Conservation (phyloP, 2,329 filamentous ascomycete genomes). For the Nemania sp. region DNA sequence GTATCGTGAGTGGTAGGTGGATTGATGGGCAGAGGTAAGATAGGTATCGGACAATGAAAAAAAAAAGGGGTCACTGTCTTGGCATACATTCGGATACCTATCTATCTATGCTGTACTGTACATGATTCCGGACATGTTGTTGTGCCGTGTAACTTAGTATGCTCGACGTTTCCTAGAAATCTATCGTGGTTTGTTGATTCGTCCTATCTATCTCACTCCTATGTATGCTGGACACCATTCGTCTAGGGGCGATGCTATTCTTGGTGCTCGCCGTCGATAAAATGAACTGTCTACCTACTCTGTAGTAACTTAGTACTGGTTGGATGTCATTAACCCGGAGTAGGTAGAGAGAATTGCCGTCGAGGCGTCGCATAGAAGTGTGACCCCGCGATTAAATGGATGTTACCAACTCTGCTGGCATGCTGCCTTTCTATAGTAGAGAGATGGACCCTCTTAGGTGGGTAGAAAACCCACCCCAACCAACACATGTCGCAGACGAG, state of each 20-base stretch:
- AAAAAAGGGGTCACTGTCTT: conserved; percentile 34
- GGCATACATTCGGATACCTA: conserved; percentile 21
- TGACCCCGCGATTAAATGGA: background rate
- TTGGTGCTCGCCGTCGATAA: no score
- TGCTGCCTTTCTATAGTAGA: no score
- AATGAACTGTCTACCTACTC: no score
- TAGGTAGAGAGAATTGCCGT: background rate
- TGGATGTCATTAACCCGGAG: conserved; percentile 16
- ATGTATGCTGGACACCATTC: no score
- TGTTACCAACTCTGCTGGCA: conserved; percentile 1
- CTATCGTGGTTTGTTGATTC: background rate
- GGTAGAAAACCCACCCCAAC: no score
- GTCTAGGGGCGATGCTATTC: no score
- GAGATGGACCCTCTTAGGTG: no score
- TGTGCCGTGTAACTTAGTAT: background rate
- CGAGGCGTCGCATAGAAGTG: background rate
- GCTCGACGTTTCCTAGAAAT: background rate
- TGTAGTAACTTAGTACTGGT: background rate
- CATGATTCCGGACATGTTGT: background rate
- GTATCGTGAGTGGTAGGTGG: conserved; percentile 24
- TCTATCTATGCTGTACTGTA: background rate
- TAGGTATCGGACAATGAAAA: conserved; percentile 22
- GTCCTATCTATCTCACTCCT: no score
- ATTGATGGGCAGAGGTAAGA: background rate
- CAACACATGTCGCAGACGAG: no score